phyloP scores from a whole-genome alignment of 176 grass and related monocot species.

The Phoenix roebelenii region DNA sequence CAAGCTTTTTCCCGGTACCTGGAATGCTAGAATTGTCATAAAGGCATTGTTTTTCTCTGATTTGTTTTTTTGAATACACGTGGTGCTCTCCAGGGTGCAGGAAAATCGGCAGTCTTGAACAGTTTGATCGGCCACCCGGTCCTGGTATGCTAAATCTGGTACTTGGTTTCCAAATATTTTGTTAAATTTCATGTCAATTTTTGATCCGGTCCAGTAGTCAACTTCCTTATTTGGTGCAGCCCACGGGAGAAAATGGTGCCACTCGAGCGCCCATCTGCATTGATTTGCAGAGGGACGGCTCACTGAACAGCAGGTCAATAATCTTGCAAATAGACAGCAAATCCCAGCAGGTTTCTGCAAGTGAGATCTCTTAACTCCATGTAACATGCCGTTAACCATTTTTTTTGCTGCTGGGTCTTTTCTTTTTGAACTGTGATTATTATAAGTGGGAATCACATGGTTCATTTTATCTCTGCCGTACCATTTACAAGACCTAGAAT shows the following conservation, averaged over 20 bases:
- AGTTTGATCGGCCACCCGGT: constrained; percentile 91
- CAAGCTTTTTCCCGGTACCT: too few species aligned
- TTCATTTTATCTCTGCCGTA: neutral
- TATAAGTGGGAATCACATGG: neutral
- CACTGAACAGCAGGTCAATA: constrained; percentile 76
- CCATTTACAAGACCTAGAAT: too few species aligned
- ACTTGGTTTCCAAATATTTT: neutral
- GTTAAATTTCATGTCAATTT: neutral
- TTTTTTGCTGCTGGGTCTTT: neutral
- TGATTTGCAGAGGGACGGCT: constrained; percentile 68
- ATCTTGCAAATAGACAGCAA: constrained; percentile 90
- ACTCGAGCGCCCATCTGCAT: constrained; percentile 82
- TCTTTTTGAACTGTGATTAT: neutral
- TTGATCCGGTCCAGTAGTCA: neutral
- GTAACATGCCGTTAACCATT: neutral
- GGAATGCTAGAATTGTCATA: too few species aligned
- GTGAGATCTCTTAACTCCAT: constrained; percentile 36
- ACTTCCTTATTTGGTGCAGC: constrained; percentile 26
- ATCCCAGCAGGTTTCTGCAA: constrained; percentile 95
- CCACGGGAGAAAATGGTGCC: constrained; percentile 90
- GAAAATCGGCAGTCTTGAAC: constrained; percentile 94
- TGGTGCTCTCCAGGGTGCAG: constrained; percentile 53
- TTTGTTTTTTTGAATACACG: neutral
- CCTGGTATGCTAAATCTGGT: constrained; percentile 49
- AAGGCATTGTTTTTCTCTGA: too few species aligned